Evolutionary conservation across 2,329 filamentous ascomycete genomes (phyloP).

Genomic region (Dothistroma pini): DNA sequence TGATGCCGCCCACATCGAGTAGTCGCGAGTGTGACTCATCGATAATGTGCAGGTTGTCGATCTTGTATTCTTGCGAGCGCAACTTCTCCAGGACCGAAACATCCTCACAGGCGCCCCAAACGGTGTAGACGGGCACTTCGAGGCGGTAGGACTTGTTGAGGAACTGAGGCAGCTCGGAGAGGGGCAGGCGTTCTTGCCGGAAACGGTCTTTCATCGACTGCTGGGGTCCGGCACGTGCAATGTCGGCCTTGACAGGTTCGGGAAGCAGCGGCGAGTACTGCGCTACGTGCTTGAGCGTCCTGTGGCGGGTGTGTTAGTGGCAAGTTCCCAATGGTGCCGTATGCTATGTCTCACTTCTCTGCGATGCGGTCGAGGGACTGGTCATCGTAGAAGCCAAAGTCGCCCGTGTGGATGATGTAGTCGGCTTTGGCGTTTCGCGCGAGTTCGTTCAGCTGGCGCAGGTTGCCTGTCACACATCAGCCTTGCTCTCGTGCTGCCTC

Average conservation of each 20-base stretch:
- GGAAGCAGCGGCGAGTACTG: conserved; percentile 95
- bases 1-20: conserved; percentile 90
- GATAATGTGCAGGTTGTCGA: conserved; percentile 95
- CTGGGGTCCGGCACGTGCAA: conserved; percentile 65
- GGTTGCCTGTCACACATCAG: conserved; percentile 59
- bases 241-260: conserved; percentile 65
- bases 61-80: conserved; percentile 95
- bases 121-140: conserved; percentile 95
- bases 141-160: conserved; percentile 85
- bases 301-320: conserved; percentile 38
- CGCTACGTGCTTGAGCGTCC: conserved; percentile 95
- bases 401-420: conserved; percentile 97
- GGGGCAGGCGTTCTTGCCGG: conserved; percentile 72
- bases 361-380: conserved; percentile 94
- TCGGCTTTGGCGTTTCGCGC: conserved; percentile 92
- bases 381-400: conserved; percentile 99
- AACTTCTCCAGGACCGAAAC: conserved; percentile 97
- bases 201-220: conserved; percentile 78
- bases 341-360: conserved; percentile 69
- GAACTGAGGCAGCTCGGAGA: conserved; percentile 88
- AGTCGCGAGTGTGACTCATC: conserved; percentile 96
- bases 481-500: conserved; percentile 2
- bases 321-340: neutral
- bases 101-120: conserved; percentile 99
- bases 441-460: conserved; percentile 92